These are phyloP conservation scores for Penicillium brevicompactum DNA, from an alignment of 2,329 filamentous ascomycete genomes.

Conservation along the genomic window DNA sequence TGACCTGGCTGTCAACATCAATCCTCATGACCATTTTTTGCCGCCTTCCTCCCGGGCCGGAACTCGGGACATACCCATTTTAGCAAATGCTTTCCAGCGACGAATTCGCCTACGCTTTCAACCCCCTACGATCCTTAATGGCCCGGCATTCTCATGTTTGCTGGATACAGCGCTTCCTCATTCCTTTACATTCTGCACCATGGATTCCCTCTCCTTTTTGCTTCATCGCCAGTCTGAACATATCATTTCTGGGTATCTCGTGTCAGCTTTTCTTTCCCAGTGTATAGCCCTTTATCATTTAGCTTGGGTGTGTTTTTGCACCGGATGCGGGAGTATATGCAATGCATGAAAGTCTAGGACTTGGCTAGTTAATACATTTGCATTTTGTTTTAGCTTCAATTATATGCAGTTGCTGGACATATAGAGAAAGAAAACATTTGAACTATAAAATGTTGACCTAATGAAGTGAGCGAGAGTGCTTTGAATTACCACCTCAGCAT, in stretches of 20 bases:
- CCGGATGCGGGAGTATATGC: slow-evolving; percentile 10
- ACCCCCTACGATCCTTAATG: slow-evolving; percentile 24
- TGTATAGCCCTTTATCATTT: slow-evolving; percentile 9
- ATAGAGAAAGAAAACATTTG: background rate
- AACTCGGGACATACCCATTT: slow-evolving; percentile 24
- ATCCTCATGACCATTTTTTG: slow-evolving; percentile 11
- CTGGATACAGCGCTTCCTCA: slow-evolving; percentile 2
- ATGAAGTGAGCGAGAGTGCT: background rate
- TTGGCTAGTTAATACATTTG: slow-evolving; percentile 20
- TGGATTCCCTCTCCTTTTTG: slow-evolving; percentile 10
- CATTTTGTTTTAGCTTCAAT: slow-evolving; percentile 3
- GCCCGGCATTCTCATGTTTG: slow-evolving; percentile 12
- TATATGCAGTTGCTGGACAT: background rate
- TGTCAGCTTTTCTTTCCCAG: slow-evolving; percentile 5
- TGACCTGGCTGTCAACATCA: slow-evolving; percentile 32
- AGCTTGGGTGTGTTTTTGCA: slow-evolving; percentile 6
- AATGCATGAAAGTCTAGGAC: slow-evolving; percentile 15
- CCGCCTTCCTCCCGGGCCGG: slow-evolving; percentile 19
- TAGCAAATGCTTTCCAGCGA: slow-evolving; percentile 9
- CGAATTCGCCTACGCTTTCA: slow-evolving; percentile 15
- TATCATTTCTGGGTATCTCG: slow-evolving; percentile 18
- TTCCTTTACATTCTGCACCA: slow-evolving; percentile 15
- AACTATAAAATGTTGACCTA: background rate
- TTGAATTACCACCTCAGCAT: background rate
- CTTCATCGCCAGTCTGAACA: slow-evolving; percentile 17